These are phyloP conservation scores for Aureobasidium namibiae DNA, from an alignment of 2,329 filamentous ascomycete genomes.

Conservation along the genomic window DNA sequence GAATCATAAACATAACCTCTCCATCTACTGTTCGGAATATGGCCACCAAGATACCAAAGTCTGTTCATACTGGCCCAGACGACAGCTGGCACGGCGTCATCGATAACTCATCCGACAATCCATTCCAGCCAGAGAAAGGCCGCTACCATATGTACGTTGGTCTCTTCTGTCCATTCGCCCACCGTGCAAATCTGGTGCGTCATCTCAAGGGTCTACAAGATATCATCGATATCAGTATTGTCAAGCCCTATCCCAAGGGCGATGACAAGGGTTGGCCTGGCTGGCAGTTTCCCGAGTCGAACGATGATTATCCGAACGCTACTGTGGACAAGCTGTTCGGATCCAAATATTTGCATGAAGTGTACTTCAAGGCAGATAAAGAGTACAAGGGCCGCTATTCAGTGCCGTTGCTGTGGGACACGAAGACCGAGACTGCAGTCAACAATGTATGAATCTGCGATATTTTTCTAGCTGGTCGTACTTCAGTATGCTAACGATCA, in stretches of 20 bases:
- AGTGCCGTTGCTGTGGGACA: conserved; percentile 57
- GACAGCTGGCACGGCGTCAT: conserved; percentile 47
- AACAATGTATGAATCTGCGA: conserved; percentile 39
- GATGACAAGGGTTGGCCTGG: conserved; percentile 55
- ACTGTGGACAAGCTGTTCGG: conserved; percentile 53
- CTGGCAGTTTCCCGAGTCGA: conserved; percentile 49
- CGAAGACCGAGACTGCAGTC: conserved; percentile 46
- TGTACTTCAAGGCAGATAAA: conserved; percentile 55
- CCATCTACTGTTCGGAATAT: background rate
- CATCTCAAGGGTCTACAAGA: conserved; percentile 50
- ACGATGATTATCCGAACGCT: conserved; percentile 49
- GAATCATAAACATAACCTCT: background rate
- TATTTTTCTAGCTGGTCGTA: background rate
- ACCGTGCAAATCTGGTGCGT: conserved; percentile 50
- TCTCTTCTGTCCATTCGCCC: conserved; percentile 59
- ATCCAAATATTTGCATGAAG: conserved; percentile 50
- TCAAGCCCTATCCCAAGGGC: conserved; percentile 60
- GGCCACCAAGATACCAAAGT: conserved; percentile 15
- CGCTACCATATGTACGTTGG: conserved; percentile 52
- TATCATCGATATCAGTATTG: conserved; percentile 48
- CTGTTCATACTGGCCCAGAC: conserved; percentile 27
- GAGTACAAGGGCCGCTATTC: conserved; percentile 54
- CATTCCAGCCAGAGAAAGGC: conserved; percentile 43
- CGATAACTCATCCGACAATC: conserved; percentile 28
- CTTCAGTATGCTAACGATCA: background rate